Base-by-base conservation (phyloP, 169 alveolate genomes). In the Plasmodium vinckei region DNA sequence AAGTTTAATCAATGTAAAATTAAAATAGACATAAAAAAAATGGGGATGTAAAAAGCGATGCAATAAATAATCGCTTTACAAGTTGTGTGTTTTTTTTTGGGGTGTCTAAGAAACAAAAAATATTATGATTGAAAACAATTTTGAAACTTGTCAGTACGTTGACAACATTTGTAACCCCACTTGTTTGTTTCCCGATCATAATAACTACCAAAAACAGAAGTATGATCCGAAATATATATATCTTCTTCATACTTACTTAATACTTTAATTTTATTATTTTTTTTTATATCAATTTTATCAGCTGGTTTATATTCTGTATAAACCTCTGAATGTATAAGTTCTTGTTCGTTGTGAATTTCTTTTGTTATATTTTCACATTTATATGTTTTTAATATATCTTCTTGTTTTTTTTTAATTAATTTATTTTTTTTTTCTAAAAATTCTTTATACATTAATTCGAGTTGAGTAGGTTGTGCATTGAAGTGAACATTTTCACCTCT, bases 91-190 rank as follows among this genome's bases (percentile, higher is more conserved):
- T 33, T 2, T 33, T 33, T 2, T 33, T 33, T 33, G 42, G 5
- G 5, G 7, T 33, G 42, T 33, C 3, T 6, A 33, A 33, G 42
- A 33, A 33, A 33, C 0, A 27, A 6, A 9, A 51, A 12, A 51
- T 46, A 15, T 75, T 61, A 82, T n/a, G 57, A 19, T n/a, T 44
- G 82, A 71, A 57, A 23, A 21, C 91, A 86, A 39, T 70, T 59
- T 9, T 86, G 70, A 59, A 69, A 70, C 25, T 70, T 69, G 51
- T 56, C 25, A 6, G 94, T 91, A 47, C 63, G 25, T 27, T 47
- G 46, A 65, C 98, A 96, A 84, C 98, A 96, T 87, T 93, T 87
- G 82, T 94, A 96, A 4, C 98, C 98, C 98, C 98, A 96, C 53
- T 88, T 93, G 12, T 87, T 88, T 47, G 69, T 77, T 0, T 77